These are phyloP conservation scores for Cadophora gregata DNA, from an alignment of 2,329 filamentous ascomycete genomes.

Conservation along the genomic window DNA sequence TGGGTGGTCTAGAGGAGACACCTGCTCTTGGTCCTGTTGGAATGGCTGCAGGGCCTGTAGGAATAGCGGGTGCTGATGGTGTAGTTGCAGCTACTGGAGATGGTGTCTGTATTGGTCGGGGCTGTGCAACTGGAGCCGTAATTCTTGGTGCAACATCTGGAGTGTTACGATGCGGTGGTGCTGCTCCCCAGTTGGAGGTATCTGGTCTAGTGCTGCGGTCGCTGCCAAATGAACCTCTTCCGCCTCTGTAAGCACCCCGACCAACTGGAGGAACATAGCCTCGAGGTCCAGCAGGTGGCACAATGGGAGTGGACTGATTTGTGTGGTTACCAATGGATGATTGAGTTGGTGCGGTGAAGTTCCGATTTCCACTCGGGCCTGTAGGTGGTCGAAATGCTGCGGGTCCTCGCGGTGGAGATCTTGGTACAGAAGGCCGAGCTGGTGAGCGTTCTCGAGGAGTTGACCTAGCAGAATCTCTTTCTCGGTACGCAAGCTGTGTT, in stretches of 20 bases:
- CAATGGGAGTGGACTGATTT: slow-evolving; percentile 24
- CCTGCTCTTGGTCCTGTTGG: slow-evolving; percentile 43
- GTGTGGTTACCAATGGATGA: slow-evolving; percentile 22
- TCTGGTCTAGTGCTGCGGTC: slow-evolving; percentile 41
- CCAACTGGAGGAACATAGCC: slow-evolving; percentile 41
- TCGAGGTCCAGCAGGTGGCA: slow-evolving; percentile 45
- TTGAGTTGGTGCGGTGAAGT: slow-evolving; percentile 38
- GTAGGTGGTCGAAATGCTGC: slow-evolving; percentile 43
- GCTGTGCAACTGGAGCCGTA: slow-evolving; percentile 31
- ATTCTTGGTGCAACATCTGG: slow-evolving; percentile 32
- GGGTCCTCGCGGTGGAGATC: slow-evolving; percentile 45
- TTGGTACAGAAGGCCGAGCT: slow-evolving; percentile 35
- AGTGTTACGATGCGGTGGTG: slow-evolving; percentile 34
- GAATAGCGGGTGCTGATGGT: slow-evolving; percentile 34
- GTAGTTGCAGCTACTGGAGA: slow-evolving; percentile 38
- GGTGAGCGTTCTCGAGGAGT: slow-evolving; percentile 42
- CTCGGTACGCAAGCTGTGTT: slow-evolving; percentile 33
- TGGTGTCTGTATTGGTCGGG: slow-evolving; percentile 32
- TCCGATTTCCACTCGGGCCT: slow-evolving; percentile 42
- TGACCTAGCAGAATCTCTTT: slow-evolving; percentile 41
- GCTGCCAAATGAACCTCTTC: slow-evolving; percentile 40
- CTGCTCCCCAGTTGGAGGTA: slow-evolving; percentile 39
- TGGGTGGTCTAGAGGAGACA: slow-evolving; percentile 37
- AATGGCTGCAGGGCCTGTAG: slow-evolving; percentile 41
- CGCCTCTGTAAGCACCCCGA: slow-evolving; percentile 39